Conservation (phyloP, 352 stramenopile genomes). For the Globisporangium recalcitrans region DNA sequence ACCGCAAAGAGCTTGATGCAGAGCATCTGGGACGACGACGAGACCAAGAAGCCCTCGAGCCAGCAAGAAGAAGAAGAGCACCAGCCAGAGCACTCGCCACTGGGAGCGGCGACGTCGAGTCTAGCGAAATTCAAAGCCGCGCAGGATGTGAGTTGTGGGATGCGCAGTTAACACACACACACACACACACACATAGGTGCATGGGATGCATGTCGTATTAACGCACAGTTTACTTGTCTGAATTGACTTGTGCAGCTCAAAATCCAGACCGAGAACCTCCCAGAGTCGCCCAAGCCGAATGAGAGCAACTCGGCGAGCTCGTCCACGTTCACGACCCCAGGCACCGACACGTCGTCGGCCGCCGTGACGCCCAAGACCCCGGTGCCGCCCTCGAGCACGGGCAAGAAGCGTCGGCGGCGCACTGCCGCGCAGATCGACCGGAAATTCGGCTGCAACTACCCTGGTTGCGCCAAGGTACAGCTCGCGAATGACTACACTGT, state of each 20-base stretch:
- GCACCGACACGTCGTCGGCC: slow-evolving; percentile 15
- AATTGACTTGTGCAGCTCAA: slow-evolving; percentile 29
- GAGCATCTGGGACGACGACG: slow-evolving; percentile 13
- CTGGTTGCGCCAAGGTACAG: slow-evolving; percentile 57
- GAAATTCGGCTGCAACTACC: slow-evolving; percentile 64
- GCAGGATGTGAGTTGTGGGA: slow-evolving; percentile 30
- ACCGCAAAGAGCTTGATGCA: slow-evolving; percentile 7
- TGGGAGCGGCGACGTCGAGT: slow-evolving; percentile 18
- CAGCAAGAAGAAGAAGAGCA: not conserved
- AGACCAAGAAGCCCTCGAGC: slow-evolving; percentile 3
- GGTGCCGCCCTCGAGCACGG: slow-evolving; percentile 32
- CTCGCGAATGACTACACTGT: not conserved
- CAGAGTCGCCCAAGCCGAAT: slow-evolving; percentile 12
- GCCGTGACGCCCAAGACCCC: slow-evolving; percentile 25
- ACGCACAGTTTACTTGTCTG: not conserved
- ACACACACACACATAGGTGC: not conserved
- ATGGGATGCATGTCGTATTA: not conserved
- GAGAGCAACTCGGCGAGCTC: slow-evolving; percentile 20
- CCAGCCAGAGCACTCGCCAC: not conserved
- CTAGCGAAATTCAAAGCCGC: slow-evolving; percentile 51
- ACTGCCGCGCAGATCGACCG: slow-evolving; percentile 78
- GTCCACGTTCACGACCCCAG: slow-evolving; percentile 14
- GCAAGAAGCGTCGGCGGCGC: slow-evolving; percentile 69
- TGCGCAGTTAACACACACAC: not conserved
- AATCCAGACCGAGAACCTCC: slow-evolving; percentile 49